A percentile compares a stretch with the other conserved stretches of the same genome.
Evolutionary conservation across 148 eudicot genomes (phyloP).

Genomic region (Beta vulgaris): DNA sequence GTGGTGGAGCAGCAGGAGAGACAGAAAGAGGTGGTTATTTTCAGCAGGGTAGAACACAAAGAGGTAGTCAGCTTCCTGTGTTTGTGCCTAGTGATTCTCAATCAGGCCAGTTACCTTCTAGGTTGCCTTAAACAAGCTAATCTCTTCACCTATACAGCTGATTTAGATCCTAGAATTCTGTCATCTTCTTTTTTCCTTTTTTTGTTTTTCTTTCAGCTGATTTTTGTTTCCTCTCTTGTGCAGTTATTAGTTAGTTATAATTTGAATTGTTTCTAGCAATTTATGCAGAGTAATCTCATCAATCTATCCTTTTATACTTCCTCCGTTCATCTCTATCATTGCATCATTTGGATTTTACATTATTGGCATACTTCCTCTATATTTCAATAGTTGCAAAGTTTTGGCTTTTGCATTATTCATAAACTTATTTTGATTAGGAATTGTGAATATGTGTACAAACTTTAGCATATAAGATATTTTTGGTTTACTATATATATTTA

Average conservation of each 20-base stretch:
- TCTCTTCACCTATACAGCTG: conserved; percentile 2
- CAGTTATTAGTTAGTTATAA: conserved; percentile 25
- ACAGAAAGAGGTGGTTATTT: conserved; percentile 40
- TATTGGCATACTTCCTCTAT: no score
- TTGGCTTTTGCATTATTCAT: no score
- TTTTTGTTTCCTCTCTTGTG: conserved; percentile 19
- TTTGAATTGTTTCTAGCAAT: conserved; percentile 19
- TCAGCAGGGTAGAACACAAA: conserved; percentile 72
- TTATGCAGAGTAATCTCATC: conserved; percentile 5
- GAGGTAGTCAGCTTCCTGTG: conserved; percentile 88
- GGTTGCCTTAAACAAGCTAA: conserved; percentile 34
- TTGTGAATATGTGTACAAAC: no score
- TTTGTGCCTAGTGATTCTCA: conserved; percentile 81
- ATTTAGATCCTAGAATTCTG: conserved; percentile 20
- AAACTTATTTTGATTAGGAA: no score
- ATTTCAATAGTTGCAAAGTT: no score
- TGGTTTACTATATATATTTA: no score
- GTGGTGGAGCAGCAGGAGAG: conserved; percentile 26
- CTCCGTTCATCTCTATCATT: no score
- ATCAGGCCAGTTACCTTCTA: conserved; percentile 41
- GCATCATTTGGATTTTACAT: no score
- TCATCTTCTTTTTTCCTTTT: neutral
- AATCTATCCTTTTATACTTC: conserved; percentile 1
- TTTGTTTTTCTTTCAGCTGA: neutral
- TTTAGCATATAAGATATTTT: no score